These are phyloP conservation scores for Capronia americana DNA, from an alignment of 2,329 filamentous ascomycete genomes.

Conservation along the genomic window DNA sequence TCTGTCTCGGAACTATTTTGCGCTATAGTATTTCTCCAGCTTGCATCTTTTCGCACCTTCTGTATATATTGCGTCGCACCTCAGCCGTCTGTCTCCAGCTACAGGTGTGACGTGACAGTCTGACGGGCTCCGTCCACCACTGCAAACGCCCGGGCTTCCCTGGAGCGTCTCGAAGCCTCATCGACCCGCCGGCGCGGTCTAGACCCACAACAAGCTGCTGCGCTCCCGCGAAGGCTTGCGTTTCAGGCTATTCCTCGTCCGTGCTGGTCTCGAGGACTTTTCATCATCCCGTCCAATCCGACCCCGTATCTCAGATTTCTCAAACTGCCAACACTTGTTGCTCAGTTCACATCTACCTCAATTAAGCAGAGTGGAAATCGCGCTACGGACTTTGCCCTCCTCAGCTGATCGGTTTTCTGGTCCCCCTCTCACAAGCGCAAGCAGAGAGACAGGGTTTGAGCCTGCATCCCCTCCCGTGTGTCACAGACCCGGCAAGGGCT, in stretches of 20 bases:
- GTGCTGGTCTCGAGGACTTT: not conserved
- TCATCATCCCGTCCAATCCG: not conserved
- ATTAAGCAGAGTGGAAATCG: constrained; percentile 4
- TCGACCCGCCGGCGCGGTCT: not conserved
- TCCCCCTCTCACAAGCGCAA: not conserved
- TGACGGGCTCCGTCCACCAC: not conserved
- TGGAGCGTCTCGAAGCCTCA: not conserved
- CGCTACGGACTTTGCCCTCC: constrained; percentile 7
- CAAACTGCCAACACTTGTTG: constrained; percentile 4
- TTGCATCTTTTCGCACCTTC: not conserved
- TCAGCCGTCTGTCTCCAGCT: not conserved
- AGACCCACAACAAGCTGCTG: not conserved
- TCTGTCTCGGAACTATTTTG: not conserved
- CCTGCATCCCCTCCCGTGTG: not conserved
- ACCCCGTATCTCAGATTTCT: not conserved
- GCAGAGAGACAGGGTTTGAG: constrained; percentile 3
- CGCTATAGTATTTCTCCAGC: not conserved
- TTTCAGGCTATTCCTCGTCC: constrained; percentile 30
- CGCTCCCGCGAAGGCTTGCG: constrained; percentile 13
- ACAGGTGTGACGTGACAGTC: not conserved
- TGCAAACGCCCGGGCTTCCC: not conserved
- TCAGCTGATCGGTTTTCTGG: constrained; percentile 4
- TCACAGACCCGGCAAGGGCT: not conserved
- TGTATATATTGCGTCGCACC: not conserved
- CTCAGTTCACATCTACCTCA: not conserved